Evolutionary conservation across 306 rosid genomes (phyloP), one percentile per base, ranked within the genome.

Genomic region (Acacia crassicarpa): DNA sequence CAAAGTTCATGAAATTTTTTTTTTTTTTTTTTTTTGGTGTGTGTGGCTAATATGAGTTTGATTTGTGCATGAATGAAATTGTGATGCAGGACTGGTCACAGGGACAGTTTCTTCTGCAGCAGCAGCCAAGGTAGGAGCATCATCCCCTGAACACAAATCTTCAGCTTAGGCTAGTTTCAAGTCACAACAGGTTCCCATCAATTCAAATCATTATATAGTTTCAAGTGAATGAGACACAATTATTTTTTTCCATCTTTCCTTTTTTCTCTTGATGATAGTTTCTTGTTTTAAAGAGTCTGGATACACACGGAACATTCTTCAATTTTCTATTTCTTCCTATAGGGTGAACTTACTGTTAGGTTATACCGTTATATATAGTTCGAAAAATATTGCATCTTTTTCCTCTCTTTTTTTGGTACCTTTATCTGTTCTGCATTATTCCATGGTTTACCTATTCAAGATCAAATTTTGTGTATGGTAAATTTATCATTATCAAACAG

Each of bases 141-240:
- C 80, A 16, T 54, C 80, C 30, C 78, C 82, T 56, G 86, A 89
- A 61, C 90, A 85, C 82, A 85, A 70, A 46, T 80, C 89, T 83
- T 78, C 87, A 65, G 77, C 85, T 87, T 86, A 83, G 78, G 40
- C 71, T 20, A 35, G 40, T 35, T 35, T 35, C 40, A 49, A 83
- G 70, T 20, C 63, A 51, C 62, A 82, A 72, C 70, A 48, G 81
- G 77, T 65, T 65, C 40, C 9, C 32, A 83, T 63, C 38, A 56
- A 80, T 17, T 51, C 58, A 51, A 51, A 51, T 48, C 51, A 68
- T 80, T 49, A 32, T 27, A 70, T 67, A 43, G 79, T 80, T 86
- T 33, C 58, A 30, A 30, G 43, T 14, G 27, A 20, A 53, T 7
- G 53, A 77, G 74, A 68, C 73, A 46, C 51, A 68, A 67, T n/a